Percentiles rank a stretch among this genome's conserved stretches.
phyloP scores from a whole-genome alignment of 371 early-diverging fungal species.

The Nematocida homosporus region DNA sequence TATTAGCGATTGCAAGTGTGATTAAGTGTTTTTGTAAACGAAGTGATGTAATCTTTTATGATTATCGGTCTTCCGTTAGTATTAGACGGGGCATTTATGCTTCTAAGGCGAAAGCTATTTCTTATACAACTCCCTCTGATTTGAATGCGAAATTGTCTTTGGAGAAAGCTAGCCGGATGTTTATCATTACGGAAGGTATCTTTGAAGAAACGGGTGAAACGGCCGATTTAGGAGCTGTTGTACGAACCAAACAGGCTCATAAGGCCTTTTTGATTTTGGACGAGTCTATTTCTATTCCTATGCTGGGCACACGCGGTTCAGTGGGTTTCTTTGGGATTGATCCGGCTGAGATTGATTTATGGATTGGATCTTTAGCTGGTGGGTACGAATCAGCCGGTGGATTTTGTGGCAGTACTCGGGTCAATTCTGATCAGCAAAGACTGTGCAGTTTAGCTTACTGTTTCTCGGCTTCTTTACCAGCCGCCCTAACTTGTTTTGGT shows the following conservation, averaged over 20 bases:
- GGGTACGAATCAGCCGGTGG: constrained; percentile 83
- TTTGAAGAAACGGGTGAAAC: constrained; percentile 85
- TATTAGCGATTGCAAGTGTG: constrained; percentile 82
- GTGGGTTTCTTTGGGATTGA: constrained; percentile 76
- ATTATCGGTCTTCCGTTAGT: constrained; percentile 58
- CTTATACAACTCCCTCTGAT: constrained; percentile 57
- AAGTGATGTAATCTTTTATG: constrained; percentile 78
- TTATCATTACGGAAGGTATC: constrained; percentile 91
- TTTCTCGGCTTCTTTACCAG: constrained; percentile 95
- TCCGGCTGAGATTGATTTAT: constrained; percentile 80
- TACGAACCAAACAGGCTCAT: constrained; percentile 83
- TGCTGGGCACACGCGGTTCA: constrained; percentile 79
- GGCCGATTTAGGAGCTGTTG: constrained; percentile 75
- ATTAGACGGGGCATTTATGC: constrained; percentile 64
- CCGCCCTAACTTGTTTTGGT: constrained; percentile 81
- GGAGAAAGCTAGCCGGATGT: constrained; percentile 71
- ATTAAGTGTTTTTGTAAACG: constrained; percentile 94
- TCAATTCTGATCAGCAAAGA: constrained; percentile 85
- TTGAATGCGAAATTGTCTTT: constrained; percentile 57
- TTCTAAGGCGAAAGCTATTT: constrained; percentile 57
- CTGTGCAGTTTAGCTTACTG: constrained; percentile 85
- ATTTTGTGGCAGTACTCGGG: constrained; percentile 81
- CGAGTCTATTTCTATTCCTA: constrained; percentile 85
- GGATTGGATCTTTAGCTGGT: constrained; percentile 80
- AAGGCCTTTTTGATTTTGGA: constrained; percentile 93